phyloP scores from a whole-genome alignment of 139 green algal genomes.

The Ettlia oleoabundans region DNA sequence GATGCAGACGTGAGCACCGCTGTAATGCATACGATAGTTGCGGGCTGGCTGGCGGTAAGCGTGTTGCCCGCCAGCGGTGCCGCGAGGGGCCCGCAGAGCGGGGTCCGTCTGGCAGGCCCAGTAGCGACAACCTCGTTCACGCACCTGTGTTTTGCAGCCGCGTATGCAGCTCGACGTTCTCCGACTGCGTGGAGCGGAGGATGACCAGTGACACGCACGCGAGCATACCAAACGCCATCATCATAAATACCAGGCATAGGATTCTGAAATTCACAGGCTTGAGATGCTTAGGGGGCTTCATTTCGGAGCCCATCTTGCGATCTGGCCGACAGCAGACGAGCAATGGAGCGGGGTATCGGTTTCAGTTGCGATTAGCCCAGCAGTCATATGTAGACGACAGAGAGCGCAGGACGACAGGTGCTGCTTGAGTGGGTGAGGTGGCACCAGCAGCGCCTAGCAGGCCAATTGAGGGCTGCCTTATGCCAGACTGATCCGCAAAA shows the following conservation, averaged over 20 bases:
- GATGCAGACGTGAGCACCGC: neutral
- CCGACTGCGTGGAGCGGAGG: constrained; percentile 2
- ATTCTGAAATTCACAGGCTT: neutral
- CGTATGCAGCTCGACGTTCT: neutral
- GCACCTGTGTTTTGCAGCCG: neutral
- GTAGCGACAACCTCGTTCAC: neutral
- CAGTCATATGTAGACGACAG: too few species aligned
- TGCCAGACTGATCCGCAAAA: too few species aligned
- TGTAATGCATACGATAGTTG: neutral
- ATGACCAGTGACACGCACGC: neutral
- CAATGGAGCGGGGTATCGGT: neutral
- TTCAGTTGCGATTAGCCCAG: too few species aligned
- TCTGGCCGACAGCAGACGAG: neutral
- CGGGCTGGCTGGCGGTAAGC: neutral
- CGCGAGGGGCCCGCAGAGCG: too few species aligned
- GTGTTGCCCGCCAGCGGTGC: neutral
- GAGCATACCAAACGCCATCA: constrained; percentile 17
- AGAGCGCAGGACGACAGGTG: too few species aligned
- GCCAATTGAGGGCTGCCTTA: too few species aligned
- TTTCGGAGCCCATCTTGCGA: neutral
- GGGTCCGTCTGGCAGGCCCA: neutral
- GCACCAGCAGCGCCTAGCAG: too few species aligned
- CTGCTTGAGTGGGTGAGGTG: too few species aligned
- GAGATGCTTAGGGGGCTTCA: neutral
- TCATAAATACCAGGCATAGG: neutral